These are phyloP conservation scores for Emydomyces testavorans DNA, from an alignment of 2,329 filamentous ascomycete genomes.

Conservation along the genomic window DNA sequence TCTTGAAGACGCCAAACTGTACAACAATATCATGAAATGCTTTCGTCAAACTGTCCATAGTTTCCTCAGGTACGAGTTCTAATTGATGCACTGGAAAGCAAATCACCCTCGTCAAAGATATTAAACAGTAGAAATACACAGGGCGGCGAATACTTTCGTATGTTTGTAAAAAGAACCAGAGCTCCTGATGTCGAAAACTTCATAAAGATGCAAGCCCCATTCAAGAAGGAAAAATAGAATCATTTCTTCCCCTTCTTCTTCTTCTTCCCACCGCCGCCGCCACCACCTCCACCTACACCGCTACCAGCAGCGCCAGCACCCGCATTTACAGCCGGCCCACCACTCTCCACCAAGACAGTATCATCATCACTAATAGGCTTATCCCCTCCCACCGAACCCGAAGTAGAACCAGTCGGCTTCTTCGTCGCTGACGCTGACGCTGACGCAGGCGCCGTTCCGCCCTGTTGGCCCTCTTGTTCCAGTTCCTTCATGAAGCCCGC, in stretches of 20 bases:
- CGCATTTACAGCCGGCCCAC: slow-evolving; percentile 34
- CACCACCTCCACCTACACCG: slow-evolving; percentile 20
- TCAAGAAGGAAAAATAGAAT: not conserved
- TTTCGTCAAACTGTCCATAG: not conserved
- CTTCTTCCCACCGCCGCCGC: slow-evolving; percentile 31
- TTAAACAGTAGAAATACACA: not conserved
- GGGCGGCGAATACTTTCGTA: not conserved
- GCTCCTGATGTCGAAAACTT: no score
- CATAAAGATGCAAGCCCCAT: not conserved
- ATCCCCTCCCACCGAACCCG: slow-evolving; percentile 12
- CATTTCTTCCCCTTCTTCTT: slow-evolving; percentile 41
- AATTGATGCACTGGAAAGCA: not conserved
- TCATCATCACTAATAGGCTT: slow-evolving; percentile 54
- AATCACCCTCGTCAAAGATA: not conserved
- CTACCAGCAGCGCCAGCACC: slow-evolving; percentile 19
- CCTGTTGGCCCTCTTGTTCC: slow-evolving; percentile 27
- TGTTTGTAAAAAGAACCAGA: no score
- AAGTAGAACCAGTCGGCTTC: slow-evolving; percentile 18
- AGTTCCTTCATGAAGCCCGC: slow-evolving; percentile 76
- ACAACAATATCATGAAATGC: no score
- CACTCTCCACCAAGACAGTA: slow-evolving; percentile 64
- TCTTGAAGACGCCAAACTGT: not conserved
- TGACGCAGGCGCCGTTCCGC: not conserved
- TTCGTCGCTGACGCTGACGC: slow-evolving; percentile 8
- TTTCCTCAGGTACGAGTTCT: not conserved